Percentiles rank a stretch among this genome's conserved stretches.
These are phyloP conservation scores for Elsinoe arachidis DNA, from an alignment of 2,329 filamentous ascomycete species.

Conservation along the genomic window DNA sequence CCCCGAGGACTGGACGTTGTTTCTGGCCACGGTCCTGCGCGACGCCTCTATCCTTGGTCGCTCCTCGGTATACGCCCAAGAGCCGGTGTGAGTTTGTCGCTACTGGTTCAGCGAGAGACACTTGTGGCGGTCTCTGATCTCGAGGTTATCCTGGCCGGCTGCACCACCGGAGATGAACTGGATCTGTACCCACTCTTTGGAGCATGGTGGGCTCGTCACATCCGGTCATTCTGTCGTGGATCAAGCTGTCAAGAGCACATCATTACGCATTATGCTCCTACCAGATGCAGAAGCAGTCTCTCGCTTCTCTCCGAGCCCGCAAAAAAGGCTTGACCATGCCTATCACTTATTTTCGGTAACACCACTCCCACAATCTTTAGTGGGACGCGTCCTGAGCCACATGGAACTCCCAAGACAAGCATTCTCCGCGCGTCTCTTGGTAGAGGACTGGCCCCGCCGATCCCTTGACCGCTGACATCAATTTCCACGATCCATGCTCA, in stretches of 20 bases:
- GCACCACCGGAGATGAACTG: background rate
- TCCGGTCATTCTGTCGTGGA: background rate
- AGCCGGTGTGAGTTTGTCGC: background rate
- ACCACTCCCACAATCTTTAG: background rate
- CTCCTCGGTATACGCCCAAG: background rate
- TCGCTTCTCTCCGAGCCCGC: background rate
- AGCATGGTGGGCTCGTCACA: background rate
- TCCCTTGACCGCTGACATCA: background rate
- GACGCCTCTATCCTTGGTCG: slow-evolving; percentile 1
- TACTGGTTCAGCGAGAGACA: background rate
- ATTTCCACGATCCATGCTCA: slow-evolving; percentile 9
- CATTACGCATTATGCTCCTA: slow-evolving; percentile 1
- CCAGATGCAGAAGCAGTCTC: background rate
- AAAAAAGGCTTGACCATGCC: background rate
- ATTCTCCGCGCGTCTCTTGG: slow-evolving; percentile 12
- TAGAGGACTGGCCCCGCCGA: slow-evolving; percentile 7
- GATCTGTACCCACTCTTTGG: background rate
- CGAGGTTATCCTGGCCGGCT: background rate
- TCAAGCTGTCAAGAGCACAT: background rate
- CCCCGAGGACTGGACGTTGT: background rate
- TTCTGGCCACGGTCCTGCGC: background rate
- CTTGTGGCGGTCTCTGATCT: background rate
- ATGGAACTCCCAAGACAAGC: slow-evolving; percentile 5
- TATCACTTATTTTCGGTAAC: slow-evolving; percentile 12
- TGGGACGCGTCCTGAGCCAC: slow-evolving; percentile 8